Evolutionary conservation across 208 protist genomes (phyloP), one percentile per base, ranked within the genome.

Genomic region (Acanthamoeba triangularis): DNA sequence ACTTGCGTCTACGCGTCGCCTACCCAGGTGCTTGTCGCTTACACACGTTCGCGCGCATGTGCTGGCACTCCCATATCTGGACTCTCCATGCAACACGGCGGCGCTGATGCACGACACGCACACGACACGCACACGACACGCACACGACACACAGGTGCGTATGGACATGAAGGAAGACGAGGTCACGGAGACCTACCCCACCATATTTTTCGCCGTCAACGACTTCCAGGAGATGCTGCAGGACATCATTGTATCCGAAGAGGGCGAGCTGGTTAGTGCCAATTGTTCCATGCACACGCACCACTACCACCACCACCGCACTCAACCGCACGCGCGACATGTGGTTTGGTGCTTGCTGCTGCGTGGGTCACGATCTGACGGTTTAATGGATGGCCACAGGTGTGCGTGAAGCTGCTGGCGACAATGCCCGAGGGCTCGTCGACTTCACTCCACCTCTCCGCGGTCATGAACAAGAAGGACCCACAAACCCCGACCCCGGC

Each of bases 141-240:
- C n/a, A n/a, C n/a, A n/a, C n/a, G n/a, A n/a, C n/a, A n/a, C n/a
- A 7, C 25, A 91, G 59, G 84, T 91, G 30, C 84, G 84, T 13
- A 91, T 91, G 84, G 84, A 91, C 84, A 61, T 14, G 54, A 91
- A 91, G 56, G 59, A 63, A 18, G 84, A 91, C 20, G 84, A 91
- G 35, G 84, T 91, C 6, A 69, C 49, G 23, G 56, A 91, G 35
- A 91, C 84, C 84, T 91, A 91, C 37, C 84, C 84, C 14, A 63
- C 59, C 47, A 91, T 91, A 8, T 91, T 91, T 37, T 91, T 91
- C 56, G 84, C 84, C n/a, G 84, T 91, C 11, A 91, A 91, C 56
- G 56, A 91, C 41, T 85, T 85, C 76, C 76, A 85, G 41, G 76
- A 85, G 11, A 35, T 85, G 23, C 76, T 85, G 16, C 76, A 85